Base-by-base conservation (phyloP, 805 yeast species). In the Saccharomycopsis malanga region DNA sequence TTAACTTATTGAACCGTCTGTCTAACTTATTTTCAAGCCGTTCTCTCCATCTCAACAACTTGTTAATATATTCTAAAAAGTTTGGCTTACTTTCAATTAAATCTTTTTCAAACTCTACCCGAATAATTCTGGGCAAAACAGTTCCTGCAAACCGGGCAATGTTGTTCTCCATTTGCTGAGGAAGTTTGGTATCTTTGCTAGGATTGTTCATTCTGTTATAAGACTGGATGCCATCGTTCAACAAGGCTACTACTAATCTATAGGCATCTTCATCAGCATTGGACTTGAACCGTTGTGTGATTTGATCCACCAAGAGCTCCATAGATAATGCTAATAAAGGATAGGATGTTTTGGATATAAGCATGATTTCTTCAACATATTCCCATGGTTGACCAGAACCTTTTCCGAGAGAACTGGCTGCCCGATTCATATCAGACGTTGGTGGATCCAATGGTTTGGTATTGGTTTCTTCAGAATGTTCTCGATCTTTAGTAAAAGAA, bases 211-310 rank as follows among this genome's bases (percentile, higher is more conserved):
- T 96, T 34, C 98, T 76, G 58, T 87, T 87, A 62, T 85, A 78
- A 58, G 83, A 87, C 59, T 84, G 94, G 15, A 93, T 83, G 39
- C 96, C 98, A 65, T 93, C 99, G 58, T 87, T 87, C 53, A 93
- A 73, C 47, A 93, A 67, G 0, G 96, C 98, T 52, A 87, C 87
- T 40, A 95, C 89, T 46, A 93, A 71, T 55, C 99, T 72, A 63
- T 93, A 94, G 0, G 96, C 91, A 63, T 93, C 98, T 58, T 91
- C 98, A 62, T 94, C 98, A 0, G 94, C 87, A 40, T 84, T 83
- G 30, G 95, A 81, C 65, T 91, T 93, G 72, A 93, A 91, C 46
- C 97, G 72, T 61, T 88, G 96, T 58, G 82, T 83, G 46, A 93
- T 86, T 68, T 94, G 98, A 59, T 94, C 98, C 27, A 91, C 97